A percentile compares a stretch with the other conserved stretches of the same genome.
phyloP scores from a whole-genome alignment of 345 rosid genomes.

The Bruguiera parviflora region DNA sequence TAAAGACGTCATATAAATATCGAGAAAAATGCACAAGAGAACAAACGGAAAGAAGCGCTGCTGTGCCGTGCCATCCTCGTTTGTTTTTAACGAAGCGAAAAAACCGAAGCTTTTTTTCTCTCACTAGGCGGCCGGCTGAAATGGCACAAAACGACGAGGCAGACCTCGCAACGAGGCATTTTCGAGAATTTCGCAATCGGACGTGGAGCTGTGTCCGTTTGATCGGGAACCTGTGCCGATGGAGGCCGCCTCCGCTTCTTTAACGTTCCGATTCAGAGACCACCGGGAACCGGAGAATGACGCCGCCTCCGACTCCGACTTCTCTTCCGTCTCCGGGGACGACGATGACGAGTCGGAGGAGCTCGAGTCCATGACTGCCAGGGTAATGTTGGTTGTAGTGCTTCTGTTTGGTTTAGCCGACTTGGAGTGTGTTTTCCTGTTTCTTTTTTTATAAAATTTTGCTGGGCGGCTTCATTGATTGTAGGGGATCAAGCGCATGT shows the following conservation, averaged over 20 bases:
- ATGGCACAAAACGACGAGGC: slow-evolving; percentile 31
- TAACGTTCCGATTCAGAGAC: slow-evolving; percentile 51
- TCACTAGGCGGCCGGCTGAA: not conserved
- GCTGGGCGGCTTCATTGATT: not conserved
- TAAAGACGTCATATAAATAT: not conserved
- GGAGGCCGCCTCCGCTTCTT: slow-evolving; percentile 35
- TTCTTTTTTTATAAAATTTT: not conserved
- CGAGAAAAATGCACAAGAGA: not conserved
- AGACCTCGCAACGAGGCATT: slow-evolving; percentile 12
- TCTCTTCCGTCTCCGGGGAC: slow-evolving; percentile 33
- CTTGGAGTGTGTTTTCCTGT: not conserved
- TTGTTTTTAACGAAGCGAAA: slow-evolving; percentile 2
- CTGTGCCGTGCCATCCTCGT: not conserved
- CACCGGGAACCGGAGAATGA: slow-evolving; percentile 33
- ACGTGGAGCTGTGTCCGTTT: slow-evolving; percentile 4
- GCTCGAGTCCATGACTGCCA: slow-evolving; percentile 53
- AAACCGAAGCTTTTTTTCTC: slow-evolving; percentile 2
- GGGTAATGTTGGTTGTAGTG: slow-evolving; percentile 22
- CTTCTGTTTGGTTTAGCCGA: not conserved
- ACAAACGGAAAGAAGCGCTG: not conserved
- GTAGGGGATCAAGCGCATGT: slow-evolving; percentile 55
- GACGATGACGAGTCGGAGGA: slow-evolving; percentile 29
- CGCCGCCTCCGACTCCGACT: slow-evolving; percentile 31
- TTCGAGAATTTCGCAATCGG: slow-evolving; percentile 4
- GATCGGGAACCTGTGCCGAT: slow-evolving; percentile 17